Conservation (phyloP, 305 asterid genomes). For the Stenogyne calaminthoides region DNA sequence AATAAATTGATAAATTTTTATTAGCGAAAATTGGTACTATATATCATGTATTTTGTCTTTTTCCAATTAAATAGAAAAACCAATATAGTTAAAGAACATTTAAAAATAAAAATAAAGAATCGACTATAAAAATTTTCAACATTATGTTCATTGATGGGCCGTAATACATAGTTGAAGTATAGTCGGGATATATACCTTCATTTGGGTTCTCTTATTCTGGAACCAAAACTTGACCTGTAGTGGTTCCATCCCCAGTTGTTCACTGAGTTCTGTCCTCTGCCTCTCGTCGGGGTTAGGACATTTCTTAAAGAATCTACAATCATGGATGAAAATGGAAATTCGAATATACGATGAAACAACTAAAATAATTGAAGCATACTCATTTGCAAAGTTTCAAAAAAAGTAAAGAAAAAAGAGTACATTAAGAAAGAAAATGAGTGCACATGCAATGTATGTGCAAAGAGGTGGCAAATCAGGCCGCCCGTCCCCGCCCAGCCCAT, state of each 20-base stretch:
- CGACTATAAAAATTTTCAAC: not conserved
- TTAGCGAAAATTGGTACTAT: no score
- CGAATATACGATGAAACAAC: not conserved
- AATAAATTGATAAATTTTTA: not conserved
- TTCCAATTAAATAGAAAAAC: no score
- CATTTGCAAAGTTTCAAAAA: not conserved
- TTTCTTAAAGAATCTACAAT: slow-evolving; percentile 49
- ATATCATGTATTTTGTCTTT: not conserved
- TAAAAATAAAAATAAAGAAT: no score
- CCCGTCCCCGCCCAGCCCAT: no score
- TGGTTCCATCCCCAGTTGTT: slow-evolving; percentile 44
- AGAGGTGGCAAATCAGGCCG: no score
- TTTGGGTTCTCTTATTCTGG: slow-evolving; percentile 31
- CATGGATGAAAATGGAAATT: not conserved
- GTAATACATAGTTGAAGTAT: no score
- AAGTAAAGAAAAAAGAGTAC: not conserved
- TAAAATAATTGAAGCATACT: not conserved
- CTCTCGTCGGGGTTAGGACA: slow-evolving; percentile 57
- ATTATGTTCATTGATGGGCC: no score
- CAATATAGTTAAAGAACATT: no score
- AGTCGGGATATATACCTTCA: slow-evolving; percentile 39
- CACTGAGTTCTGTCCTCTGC: slow-evolving; percentile 47
- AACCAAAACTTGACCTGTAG: slow-evolving; percentile 61
- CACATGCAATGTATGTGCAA: not conserved
- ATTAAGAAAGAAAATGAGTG: no score